Conservation (phyloP, 2,329 filamentous ascomycete genomes). For the Camillea tinctor region DNA sequence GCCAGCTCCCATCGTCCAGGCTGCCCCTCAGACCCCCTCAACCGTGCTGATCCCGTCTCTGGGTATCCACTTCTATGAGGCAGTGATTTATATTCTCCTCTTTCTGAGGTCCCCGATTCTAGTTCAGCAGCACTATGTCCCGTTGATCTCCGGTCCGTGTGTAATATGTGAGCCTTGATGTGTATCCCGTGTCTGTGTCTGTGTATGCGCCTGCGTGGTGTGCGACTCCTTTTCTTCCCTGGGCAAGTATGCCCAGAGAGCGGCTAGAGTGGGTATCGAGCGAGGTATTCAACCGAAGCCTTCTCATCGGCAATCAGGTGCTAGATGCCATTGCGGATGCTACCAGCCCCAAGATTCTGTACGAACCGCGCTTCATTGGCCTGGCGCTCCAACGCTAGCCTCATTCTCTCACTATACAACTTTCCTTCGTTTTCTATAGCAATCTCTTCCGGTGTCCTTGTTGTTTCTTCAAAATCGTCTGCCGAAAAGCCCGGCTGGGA, state of each 20-base stretch:
- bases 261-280: background rate
- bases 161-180: background rate
- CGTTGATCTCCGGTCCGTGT: background rate
- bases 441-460: slow-evolving; percentile 44
- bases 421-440: slow-evolving; percentile 55
- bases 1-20: background rate
- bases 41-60: background rate
- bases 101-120: background rate
- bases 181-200: background rate
- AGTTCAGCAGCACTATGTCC: background rate
- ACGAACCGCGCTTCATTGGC: slow-evolving; percentile 78
- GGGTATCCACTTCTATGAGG: background rate
- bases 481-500: slow-evolving; percentile 46
- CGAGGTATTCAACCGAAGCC: background rate
- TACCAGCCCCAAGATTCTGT: slow-evolving; percentile 59
- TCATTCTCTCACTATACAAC: slow-evolving; percentile 69
- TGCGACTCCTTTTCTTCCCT: background rate
- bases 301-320: slow-evolving; percentile 6
- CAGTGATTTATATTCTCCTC: background rate
- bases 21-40: background rate
- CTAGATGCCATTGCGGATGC: slow-evolving; percentile 26
- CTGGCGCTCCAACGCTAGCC: slow-evolving; percentile 70
- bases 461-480: slow-evolving; percentile 50
- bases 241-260: background rate
- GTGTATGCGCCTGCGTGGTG: background rate